Evolutionary conservation across 352 stramenopile genomes (phyloP), one percentile per base, ranked within the genome.

Genomic region (Phytophthora idaei): DNA sequence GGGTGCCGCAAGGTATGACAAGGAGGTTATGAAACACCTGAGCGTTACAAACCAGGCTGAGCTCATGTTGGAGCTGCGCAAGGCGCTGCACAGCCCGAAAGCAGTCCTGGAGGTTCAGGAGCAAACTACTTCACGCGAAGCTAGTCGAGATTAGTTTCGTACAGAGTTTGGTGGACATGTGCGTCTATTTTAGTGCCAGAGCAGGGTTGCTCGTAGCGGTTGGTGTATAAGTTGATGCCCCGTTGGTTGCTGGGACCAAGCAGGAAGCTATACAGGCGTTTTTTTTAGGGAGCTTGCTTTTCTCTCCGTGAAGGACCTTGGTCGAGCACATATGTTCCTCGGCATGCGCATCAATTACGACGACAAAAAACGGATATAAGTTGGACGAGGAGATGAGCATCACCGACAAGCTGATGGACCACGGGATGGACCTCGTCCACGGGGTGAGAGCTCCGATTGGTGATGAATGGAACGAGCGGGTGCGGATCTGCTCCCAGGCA

Each of bases 351-450:
- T 29, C 1, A 29, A 25, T 0, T 55, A 42, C 31, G 11, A n/a
- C n/a, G 48, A 39, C 14, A 6, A 21, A 52, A 4, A 15, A 32
- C 12, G 25, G 46, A 5, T 55, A 55, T 15, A 3, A 55, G 12
- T 15, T 55, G 14, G 48, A 55, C n/a, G 9, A 55, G 31, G 48
- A 55, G 31, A 12, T 42, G 2, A 55, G 29, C 7, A 55, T 55
- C 12, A 11, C 0, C 1, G 48, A 55, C 6, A 6, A 29, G 12
- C 48, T 42, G 7, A 39, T 21, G 14, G 28, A 28, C 0, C 12
- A 39, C n/a, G 28, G 48, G 15, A 28, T 55, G 29, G 28, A 55
- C 8, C 4, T n/a, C 0, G 29, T 29, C 9, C 29, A 42, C 8
- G 48, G 12, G 4, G 48, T 55, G 3, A 27, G 48, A 4, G 1